These are phyloP conservation scores for slime mould (Dictyostelium discoideum) DNA, from an alignment of 78 protist species.

Conservation along the genomic window DNA sequence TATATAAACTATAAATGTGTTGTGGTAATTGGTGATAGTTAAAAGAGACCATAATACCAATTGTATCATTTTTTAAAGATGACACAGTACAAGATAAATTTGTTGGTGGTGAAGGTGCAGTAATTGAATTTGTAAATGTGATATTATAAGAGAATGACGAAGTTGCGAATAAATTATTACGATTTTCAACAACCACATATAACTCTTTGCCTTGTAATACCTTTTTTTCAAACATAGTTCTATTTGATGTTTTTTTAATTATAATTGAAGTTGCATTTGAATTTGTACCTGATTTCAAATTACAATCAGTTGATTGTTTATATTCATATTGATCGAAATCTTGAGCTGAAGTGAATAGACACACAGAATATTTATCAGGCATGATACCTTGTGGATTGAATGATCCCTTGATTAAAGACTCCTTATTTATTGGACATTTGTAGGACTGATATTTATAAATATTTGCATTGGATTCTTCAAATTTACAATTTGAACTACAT, in stretches of 20 bases:
- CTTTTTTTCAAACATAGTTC: neutral
- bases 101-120: neutral
- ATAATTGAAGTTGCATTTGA: neutral
- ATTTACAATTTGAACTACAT: slow-evolving; percentile 7
- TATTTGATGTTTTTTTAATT: neutral
- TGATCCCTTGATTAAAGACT: neutral
- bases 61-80: neutral
- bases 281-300: neutral
- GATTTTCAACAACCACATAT: neutral
- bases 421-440: neutral
- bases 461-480: neutral
- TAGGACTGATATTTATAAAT: neutral
- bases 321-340: neutral
- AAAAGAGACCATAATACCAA: neutral
- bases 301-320: neutral
- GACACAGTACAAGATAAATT: neutral
- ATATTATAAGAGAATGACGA: neutral
- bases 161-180: neutral
- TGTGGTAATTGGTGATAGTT: neutral
- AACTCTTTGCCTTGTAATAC: neutral
- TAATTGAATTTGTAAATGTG: neutral
- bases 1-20: neutral
- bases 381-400: neutral
- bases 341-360: neutral
- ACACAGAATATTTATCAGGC: slow-evolving; percentile 13